phyloP scores from a whole-genome alignment of 2,329 filamentous ascomycete genomes.

The Arthrobotrys iridis region DNA sequence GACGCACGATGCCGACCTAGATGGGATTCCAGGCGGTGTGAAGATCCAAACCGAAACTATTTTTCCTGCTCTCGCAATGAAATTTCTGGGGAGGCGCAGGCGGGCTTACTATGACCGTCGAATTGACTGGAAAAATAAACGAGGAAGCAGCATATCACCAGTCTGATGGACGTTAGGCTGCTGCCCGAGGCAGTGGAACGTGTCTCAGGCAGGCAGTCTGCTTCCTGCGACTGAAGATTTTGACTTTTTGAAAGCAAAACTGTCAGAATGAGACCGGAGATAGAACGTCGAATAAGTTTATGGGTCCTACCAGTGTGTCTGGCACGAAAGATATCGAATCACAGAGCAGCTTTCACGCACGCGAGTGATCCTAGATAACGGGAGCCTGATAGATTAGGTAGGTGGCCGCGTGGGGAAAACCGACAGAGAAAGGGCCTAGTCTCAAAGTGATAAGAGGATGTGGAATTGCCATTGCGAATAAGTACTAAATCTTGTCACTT shows the following conservation, averaged over 20 bases:
- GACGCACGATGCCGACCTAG: constrained; percentile 26
- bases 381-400: constrained; percentile 44
- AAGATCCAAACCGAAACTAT: neutral
- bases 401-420: constrained; percentile 34
- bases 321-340: constrained; percentile 36
- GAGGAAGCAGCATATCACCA: neutral
- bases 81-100: constrained; percentile 39
- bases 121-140: constrained; percentile 25
- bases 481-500: constrained; percentile 34
- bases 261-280: neutral
- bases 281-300: neutral
- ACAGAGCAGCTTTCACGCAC: constrained; percentile 19
- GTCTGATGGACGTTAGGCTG: constrained; percentile 30
- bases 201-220: constrained; percentile 14
- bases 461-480: constrained; percentile 24
- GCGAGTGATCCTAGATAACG: constrained; percentile 30
- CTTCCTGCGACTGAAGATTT: too few species aligned
- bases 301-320: too few species aligned
- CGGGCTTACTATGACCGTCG: constrained; percentile 19
- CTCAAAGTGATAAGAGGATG: neutral
- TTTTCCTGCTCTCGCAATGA: constrained; percentile 1
- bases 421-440: constrained; percentile 2
- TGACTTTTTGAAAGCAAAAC: neutral
- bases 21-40: neutral
- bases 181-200: constrained; percentile 15